Base-by-base conservation (phyloP, 768 basidiomycete species). In the Trametes cubensis region DNA sequence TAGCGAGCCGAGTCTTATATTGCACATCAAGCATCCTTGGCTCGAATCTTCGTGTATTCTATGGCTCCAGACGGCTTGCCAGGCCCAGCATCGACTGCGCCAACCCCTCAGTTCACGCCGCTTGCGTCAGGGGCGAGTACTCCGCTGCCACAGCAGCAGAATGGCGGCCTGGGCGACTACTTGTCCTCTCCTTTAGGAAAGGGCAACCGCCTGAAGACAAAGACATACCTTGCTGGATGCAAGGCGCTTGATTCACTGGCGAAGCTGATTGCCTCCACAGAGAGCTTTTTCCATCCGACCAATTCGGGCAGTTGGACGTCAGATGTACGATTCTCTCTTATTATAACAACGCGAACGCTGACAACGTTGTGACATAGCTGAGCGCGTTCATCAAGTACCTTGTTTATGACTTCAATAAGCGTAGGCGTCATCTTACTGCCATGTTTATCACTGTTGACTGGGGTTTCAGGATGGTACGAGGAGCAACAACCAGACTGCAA, bases 231-330 rank as follows among this genome's bases (percentile, higher is more conserved):
- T n/a, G 94, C 82, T 15, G 94, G 94, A 14, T 90, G 85, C 23
- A 90, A 85, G 72, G 91, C 94, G 4, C 76, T 96, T 58, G 93
- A 95, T 71, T 90, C 92, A 8, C 76, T 96, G n/a, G 86, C 85
- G 13, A 88, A 88, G 72, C 77, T 96, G 63, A 86, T 96, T 66
- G 90, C 90, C 7, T 92, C 92, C 6, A 90, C 87, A 26, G 94
- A 96, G 73, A 87, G 87, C 58, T 94, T 94, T 77, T 96, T 95
- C 76, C 94, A 95, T 71, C 94, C 94, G 0, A 88, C 88, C 11
- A 94, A 93, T 69, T 90, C 90, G 2, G 93, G 93, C 10, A 79
- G 83, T 13, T 94, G 92, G 89, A 92, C 92, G 4, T 76, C 81
- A 54, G 88, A 90, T 77, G 88, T 88, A 75, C 61, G 82, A n/a